phyloP scores from a whole-genome alignment of 2,329 filamentous ascomycete genomes.

The Thelonectria blattea region DNA sequence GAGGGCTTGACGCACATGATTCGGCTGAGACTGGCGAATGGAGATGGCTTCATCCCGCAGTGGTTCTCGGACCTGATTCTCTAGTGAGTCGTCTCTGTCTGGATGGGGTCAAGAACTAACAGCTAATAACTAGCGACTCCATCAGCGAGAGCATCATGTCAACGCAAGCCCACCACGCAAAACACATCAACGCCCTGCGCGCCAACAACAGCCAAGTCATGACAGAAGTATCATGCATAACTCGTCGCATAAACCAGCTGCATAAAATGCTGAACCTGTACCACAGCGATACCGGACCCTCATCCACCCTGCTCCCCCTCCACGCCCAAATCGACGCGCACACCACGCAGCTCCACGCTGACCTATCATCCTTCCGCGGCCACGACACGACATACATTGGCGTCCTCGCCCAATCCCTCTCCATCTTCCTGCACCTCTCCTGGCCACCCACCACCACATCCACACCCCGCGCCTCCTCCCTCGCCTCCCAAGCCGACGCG shows the following conservation, averaged over 20 bases:
- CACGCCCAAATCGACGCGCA: constrained; percentile 2
- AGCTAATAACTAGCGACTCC: constrained; percentile 17
- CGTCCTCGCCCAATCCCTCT: constrained; percentile 14
- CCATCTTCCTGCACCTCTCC: constrained; percentile 20
- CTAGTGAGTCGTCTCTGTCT: constrained; percentile 4
- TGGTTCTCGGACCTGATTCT: constrained; percentile 25
- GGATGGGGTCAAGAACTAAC: background rate
- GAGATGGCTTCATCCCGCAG: constrained; percentile 5
- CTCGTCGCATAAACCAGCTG: background rate
- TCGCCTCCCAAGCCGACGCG: constrained; percentile 3
- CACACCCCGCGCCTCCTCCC: background rate
- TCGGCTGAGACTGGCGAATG: constrained; percentile 8
- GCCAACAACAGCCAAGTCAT: constrained; percentile 2
- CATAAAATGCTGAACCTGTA: constrained; percentile 2
- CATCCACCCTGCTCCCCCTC: background rate
- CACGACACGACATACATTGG: constrained; percentile 21
- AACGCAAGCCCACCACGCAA: constrained; percentile 6
- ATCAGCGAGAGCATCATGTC: constrained; percentile 19
- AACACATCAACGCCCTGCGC: constrained; percentile 24
- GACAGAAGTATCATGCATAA: constrained; percentile 9
- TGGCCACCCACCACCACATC: constrained; percentile 11
- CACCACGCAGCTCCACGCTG: constrained; percentile 8
- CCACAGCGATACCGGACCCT: background rate
- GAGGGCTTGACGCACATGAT: constrained; percentile 27
- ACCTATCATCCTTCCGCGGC: constrained; percentile 16